Base-by-base conservation (phyloP, 495 filamentous ascomycete species). In the Aspergillus conjunctus region DNA sequence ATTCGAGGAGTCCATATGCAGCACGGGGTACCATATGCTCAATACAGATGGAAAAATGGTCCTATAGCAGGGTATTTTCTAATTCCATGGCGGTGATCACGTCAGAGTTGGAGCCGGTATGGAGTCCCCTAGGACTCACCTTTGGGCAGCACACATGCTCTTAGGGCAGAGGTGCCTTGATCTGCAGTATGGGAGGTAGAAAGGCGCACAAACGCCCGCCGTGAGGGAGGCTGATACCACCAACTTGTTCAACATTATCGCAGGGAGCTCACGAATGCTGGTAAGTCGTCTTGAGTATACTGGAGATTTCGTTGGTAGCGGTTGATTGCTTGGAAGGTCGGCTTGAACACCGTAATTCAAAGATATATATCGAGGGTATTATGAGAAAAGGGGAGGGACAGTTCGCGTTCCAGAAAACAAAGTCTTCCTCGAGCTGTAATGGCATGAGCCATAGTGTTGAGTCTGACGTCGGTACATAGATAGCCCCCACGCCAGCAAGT, bases 41-140 rank as follows among this genome's bases (percentile, higher is more conserved):
- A 54, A 14, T 59, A 59, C 6, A 59, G 15, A 15, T 59, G 56
- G 10, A 59, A 53, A 17, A 53, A 59, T 2, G 49, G 57, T 2
- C 57, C 57, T 6, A 53, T 53, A 15, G 37, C 57, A 21, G 49
- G 57, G 18, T 59, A 59, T 12, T 17, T 0, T 21, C 49, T 59
- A 1, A 5, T 7, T 34, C 15, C 9, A 10, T 9, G 6, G 21
- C 3, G 15, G 26, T 31, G 22, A 44, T 17, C 14, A 56, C 33
- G n/a, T 10, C 9, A 4, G 9, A 20, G n/a, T 7, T 46, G n/a
- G 12, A 21, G 20, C 1, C 7, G n/a, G 11, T 9, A 46, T 10
- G 20, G 9, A 18, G n/a, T 17, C 18, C 11, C 3, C 44, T 20
- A 20, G 1, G 18, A 21, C n/a, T 7, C 45, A 39, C 17, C 5